phyloP scores from a whole-genome alignment of 805 yeast genomes.

The Hanseniaspora mollemarum region DNA sequence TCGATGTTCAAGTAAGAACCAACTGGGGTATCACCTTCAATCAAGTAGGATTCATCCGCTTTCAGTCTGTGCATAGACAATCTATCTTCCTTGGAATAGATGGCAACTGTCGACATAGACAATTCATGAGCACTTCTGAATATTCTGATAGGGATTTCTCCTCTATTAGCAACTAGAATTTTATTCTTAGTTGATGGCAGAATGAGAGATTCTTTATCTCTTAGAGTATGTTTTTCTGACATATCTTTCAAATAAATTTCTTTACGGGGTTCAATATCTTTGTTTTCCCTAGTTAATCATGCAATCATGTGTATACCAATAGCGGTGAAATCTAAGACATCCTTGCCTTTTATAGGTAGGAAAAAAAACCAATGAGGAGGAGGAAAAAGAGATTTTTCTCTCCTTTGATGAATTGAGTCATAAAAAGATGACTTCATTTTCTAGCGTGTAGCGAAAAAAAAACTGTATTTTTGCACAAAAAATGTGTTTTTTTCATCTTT shows the following conservation, averaged over 20 bases:
- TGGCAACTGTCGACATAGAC: slow-evolving; percentile 93
- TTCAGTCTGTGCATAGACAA: slow-evolving; percentile 89
- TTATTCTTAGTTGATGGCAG: slow-evolving; percentile 36
- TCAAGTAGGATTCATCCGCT: slow-evolving; percentile 86
- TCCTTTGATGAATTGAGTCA: slow-evolving; percentile 2
- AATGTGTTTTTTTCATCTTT: too few species aligned
- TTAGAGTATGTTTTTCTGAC: slow-evolving; percentile 15
- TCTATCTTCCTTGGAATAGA: slow-evolving; percentile 91
- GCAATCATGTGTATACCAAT: not conserved
- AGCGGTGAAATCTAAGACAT: too few species aligned
- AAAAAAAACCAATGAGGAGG: not conserved
- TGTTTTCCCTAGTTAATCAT: not conserved
- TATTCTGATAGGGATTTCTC: slow-evolving; percentile 77
- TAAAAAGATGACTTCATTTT: slow-evolving; percentile 19
- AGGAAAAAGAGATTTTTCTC: not conserved
- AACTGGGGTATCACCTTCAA: slow-evolving; percentile 79
- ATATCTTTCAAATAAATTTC: not conserved
- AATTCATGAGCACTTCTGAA: slow-evolving; percentile 96
- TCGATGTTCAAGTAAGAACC: slow-evolving; percentile 93
- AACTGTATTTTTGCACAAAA: not conserved
- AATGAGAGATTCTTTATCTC: slow-evolving; percentile 30
- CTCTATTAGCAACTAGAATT: slow-evolving; percentile 73
- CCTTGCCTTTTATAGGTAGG: not conserved
- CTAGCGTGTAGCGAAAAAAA: slow-evolving; percentile 26
- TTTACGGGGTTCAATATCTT: not conserved